Evolutionary conservation across 2,329 filamentous ascomycete genomes (phyloP), one percentile per base, ranked within the genome.

Genomic region (Penicillium glabrum): DNA sequence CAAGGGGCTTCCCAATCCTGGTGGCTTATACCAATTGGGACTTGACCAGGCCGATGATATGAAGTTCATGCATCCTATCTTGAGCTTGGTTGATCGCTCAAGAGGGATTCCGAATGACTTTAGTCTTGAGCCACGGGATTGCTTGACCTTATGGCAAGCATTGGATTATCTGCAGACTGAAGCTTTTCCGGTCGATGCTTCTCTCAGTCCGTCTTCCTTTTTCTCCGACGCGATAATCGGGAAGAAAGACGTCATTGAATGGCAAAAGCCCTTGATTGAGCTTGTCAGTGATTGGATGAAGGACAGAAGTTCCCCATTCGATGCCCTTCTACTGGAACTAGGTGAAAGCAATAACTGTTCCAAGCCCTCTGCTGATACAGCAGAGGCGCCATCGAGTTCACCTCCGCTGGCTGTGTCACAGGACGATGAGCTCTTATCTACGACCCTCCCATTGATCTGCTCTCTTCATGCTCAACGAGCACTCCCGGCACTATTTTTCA

Each of bases 401-500:
- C 10, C 39, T 41, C 19, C 5, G 11, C 39, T 11, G 11, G n/a
- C 19, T 41, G 19, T 41, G 19, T 23, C 39, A 19, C 39, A 41
- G 39, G 39, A 23, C 5, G 58, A 71, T n/a, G 65, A 73, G 53
- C 63, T 81, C 11, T 63, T 72, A 29, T 64, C 67, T 23, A 82
- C 80, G 10, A 85, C 82, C 3, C 73, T 89, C 19, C 80, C 85
- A 31, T 35, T 68, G 29, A 56, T 68, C 11, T 65, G 57, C 45
- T 61, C 60, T 1, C 77, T 92, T 1, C 82, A 90, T 48, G 76
- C 79, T 16, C 83, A 86, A 54, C 82, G 84, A 54, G 88, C 87
- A 0, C 78, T 93, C 1, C 90, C 89, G 0, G 89, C 87, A 0
- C 85, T 93, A 13, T 71, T 92, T 1, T 93, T 93, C 78, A 90